Evolutionary conservation across 169 alveolate species (phyloP), one percentile per base, ranked within the genome.

Genomic region (Cryptosporidium felis): DNA sequence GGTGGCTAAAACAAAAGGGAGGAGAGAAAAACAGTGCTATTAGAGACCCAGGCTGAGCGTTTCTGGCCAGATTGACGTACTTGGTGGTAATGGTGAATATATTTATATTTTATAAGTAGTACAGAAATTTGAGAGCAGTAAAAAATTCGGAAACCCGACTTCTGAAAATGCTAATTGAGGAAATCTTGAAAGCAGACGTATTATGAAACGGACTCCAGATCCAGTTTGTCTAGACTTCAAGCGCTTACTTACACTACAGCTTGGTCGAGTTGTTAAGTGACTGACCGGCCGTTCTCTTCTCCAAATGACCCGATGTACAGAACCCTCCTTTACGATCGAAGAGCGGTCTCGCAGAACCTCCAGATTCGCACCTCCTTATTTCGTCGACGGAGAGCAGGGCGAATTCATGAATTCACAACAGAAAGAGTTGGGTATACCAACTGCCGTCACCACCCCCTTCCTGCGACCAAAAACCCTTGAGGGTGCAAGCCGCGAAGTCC

Each of bases 61-160:
- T 42, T 56, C 32, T 56, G 32, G 63, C 63, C 63, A 56, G 32
- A 56, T 56, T 30, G 32, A 42, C 63, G 63, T 56, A 42, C 63
- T 56, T 56, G 63, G 16, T 56, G 28, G 32, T 42, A 56, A 42
- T 42, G 63, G 32, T 56, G 26, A 49, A 28, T n/a, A n/a, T n/a
- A n/a, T n/a, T n/a, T n/a, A n/a, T n/a, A n/a, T n/a, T n/a, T n/a
- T n/a, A n/a, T n/a, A n/a, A n/a, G n/a, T n/a, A n/a, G n/a, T n/a
- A n/a, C 63, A 56, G 45, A 56, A 56, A 56, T 56, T 56, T 56
- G 63, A 56, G 45, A 56, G 63, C 14, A 56, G 0, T 56, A 28
- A 56, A 38, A 42, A 28, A 30, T 38, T 56, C 32, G 63, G 44
- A 56, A 30, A 56, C 63, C 63, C 32, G 63, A 56, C 32, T 26